Evolutionary conservation across 306 rosid species (phyloP).

Genomic region (Pterocarpus santalinus): DNA sequence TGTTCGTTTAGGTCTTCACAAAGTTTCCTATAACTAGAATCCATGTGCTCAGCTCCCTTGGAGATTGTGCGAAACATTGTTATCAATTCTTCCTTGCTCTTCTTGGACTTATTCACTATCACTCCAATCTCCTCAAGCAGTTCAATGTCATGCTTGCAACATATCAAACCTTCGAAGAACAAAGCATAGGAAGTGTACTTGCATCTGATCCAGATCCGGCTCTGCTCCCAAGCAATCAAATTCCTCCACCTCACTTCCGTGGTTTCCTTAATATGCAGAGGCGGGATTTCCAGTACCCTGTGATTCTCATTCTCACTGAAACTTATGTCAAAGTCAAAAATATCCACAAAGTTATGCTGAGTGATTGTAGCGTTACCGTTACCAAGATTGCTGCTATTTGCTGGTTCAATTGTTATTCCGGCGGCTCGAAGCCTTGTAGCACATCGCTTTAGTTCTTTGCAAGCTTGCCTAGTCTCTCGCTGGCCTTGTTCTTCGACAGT

Average conservation of each 20-base stretch:
- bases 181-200: slow-evolving; percentile 9
- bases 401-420: slow-evolving; percentile 4
- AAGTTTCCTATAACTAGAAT: not conserved
- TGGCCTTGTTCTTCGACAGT: not conserved
- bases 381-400: not conserved
- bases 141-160: slow-evolving; percentile 22
- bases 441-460: not conserved
- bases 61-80: not conserved
- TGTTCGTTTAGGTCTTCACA: not conserved
- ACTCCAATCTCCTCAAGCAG: not conserved
- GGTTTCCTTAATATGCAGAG: not conserved
- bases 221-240: slow-evolving; percentile 33
- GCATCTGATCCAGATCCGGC: not conserved
- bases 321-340: not conserved
- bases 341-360: not conserved
- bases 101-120: not conserved
- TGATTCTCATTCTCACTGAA: fast-evolving
- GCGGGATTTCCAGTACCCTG: not conserved
- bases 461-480: not conserved
- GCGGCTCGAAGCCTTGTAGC: slow-evolving; percentile 28
- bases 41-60: not conserved
- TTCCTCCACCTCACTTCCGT: slow-evolving; percentile 42
- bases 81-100: slow-evolving; percentile 4
- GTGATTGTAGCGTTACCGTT: too few species aligned
- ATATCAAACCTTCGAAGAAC: slow-evolving; percentile 22